Evolutionary conservation across 805 yeast species (phyloP).

Genomic region (Candida dajiaensis): DNA sequence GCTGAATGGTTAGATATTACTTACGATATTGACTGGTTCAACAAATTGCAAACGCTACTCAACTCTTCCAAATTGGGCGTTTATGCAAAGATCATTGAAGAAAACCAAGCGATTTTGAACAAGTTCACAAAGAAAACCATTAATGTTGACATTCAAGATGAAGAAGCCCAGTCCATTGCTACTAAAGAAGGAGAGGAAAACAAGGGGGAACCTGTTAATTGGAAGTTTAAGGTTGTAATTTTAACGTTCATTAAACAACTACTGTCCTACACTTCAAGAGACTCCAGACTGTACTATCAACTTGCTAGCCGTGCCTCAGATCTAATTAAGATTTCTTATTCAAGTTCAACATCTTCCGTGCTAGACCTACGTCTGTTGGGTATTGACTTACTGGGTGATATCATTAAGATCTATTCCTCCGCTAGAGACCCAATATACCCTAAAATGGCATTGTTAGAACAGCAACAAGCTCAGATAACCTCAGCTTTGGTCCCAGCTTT

Average conservation of each 20-base stretch:
- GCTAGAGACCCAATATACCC: conserved; percentile 69
- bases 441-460: conserved; percentile 68
- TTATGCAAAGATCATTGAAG: conserved; percentile 34
- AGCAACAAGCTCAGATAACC: conserved; percentile 90
- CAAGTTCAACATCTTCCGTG: conserved; percentile 72
- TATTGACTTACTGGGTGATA: conserved; percentile 54
- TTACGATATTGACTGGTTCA: conserved; percentile 50
- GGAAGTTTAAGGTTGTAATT: conserved; percentile 47
- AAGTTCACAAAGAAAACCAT: conserved; percentile 27
- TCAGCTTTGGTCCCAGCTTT: conserved; percentile 89
- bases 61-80: conserved; percentile 38
- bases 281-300: conserved; percentile 32
- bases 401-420: conserved; percentile 54
- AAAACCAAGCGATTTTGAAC: conserved; percentile 36
- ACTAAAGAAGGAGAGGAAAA: conserved; percentile 16
- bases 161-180: conserved; percentile 42
- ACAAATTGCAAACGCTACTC: conserved; percentile 45
- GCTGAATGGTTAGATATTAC: conserved; percentile 56
- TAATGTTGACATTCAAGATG: conserved; percentile 36
- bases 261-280: conserved; percentile 33
- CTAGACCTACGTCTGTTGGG: conserved; percentile 58
- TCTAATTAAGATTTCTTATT: conserved; percentile 69
- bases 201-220: conserved; percentile 46
- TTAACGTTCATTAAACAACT: conserved; percentile 41
- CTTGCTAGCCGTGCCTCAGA: conserved; percentile 49